Conservation (phyloP, 768 basidiomycete genomes). For the Panaeolus cyanescens region DNA sequence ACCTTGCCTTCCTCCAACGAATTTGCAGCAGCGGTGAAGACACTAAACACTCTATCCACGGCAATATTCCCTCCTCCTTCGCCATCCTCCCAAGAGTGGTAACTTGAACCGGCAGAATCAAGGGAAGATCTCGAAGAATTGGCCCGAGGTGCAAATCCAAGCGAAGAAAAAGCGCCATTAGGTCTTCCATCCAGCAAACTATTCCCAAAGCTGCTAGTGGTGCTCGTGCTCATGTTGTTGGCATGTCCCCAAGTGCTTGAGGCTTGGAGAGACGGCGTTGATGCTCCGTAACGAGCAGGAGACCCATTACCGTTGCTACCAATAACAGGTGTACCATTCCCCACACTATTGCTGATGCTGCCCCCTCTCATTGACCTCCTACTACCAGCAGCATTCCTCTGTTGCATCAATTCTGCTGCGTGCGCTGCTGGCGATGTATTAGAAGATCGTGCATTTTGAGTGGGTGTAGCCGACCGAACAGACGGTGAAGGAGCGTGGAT, state of each 20-base stretch:
- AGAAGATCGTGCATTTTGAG: not conserved
- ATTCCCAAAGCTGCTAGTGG: not conserved
- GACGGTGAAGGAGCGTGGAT: not conserved
- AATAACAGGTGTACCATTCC: not conserved
- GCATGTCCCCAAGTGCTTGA: not conserved
- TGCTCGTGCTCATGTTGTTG: not conserved
- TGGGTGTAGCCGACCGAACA: not conserved
- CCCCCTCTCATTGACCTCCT: not conserved
- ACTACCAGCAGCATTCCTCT: not conserved
- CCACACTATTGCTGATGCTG: not conserved
- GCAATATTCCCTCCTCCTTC: not conserved
- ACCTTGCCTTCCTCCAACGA: slow-evolving; percentile 40
- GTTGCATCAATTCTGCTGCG: not conserved
- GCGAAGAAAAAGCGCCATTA: slow-evolving; percentile 46
- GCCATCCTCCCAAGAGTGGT: slow-evolving; percentile 74
- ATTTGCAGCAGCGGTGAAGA: slow-evolving; percentile 46
- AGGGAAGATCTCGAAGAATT: slow-evolving; percentile 82
- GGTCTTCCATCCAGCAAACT: not conserved
- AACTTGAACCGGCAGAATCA: slow-evolving; percentile 82
- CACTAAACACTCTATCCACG: slow-evolving; percentile 50
- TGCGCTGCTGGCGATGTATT: not conserved
- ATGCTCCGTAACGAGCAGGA: not conserved
- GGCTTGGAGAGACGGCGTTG: not conserved
- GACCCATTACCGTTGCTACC: not conserved
- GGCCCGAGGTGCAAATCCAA: slow-evolving; percentile 68